Evolutionary conservation across 257 asterid species (phyloP), one percentile per base, ranked within the genome.

Genomic region (Eucommia ulmoides): DNA sequence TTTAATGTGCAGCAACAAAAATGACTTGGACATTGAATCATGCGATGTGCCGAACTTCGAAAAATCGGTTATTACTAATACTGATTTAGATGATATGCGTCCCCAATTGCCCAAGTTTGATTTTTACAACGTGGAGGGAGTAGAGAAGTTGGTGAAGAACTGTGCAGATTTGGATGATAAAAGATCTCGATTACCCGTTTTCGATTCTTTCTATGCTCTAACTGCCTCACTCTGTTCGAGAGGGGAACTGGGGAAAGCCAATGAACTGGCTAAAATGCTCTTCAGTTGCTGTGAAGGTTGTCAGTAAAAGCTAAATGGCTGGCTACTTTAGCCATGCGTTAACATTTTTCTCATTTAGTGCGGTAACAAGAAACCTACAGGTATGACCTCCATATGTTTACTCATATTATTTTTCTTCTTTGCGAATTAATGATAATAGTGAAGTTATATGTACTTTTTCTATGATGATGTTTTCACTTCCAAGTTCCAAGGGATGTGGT

Each of bases 241-340:
- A 60, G 97, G 94, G 52, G 83, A 83, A 65, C 24, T 72, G 11
- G 62, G 45, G 56, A 70, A 74, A 64, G 97, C 97, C 53, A 83
- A 79, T 65, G 35, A 61, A 55, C 65, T 83, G 68, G 66, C 77
- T 2, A 79, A 74, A 62, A 23, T 57, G 65, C 62, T 87, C 25
- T 64, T 64, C 53, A 76, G 63, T 49, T 49, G n/a, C n/a, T n/a
- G n/a, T n/a, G n/a, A n/a, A n/a, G n/a, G n/a, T n/a, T n/a, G n/a
- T n/a, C n/a, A n/a, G n/a, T n/a, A n/a, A n/a, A n/a, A n/a, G n/a
- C n/a, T n/a, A n/a, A n/a, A n/a, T n/a, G n/a, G n/a, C n/a, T n/a
- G n/a, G n/a, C n/a, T n/a, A n/a, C n/a, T n/a, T n/a, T n/a, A n/a
- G n/a, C n/a, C n/a, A n/a, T n/a, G n/a, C n/a, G n/a, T n/a, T n/a